These are phyloP conservation scores for Chlorociboria aeruginascens DNA, from an alignment of 495 filamentous ascomycete genomes.

Conservation along the genomic window DNA sequence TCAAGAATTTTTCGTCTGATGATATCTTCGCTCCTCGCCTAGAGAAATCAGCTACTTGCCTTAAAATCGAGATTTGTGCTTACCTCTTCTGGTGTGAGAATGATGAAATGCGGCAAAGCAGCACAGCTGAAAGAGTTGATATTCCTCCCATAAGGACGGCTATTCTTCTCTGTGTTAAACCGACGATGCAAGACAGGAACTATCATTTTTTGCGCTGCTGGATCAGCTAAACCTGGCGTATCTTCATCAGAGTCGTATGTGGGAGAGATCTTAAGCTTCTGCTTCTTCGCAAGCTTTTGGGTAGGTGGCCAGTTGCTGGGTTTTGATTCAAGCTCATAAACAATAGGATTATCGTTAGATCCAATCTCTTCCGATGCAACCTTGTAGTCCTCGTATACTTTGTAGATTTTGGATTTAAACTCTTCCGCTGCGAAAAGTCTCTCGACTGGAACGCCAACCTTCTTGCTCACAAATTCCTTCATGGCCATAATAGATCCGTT, in stretches of 20 bases:
- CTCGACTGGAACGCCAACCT: slow-evolving; percentile 45
- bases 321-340: slow-evolving; percentile 68
- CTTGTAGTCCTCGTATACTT: slow-evolving; percentile 55
- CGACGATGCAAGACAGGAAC: slow-evolving; percentile 68
- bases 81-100: slow-evolving; percentile 34
- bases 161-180: slow-evolving; percentile 5
- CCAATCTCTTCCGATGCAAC: slow-evolving; percentile 59
- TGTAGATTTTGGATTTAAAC: slow-evolving; percentile 72
- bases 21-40: slow-evolving; percentile 32
- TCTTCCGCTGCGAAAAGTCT: slow-evolving; percentile 66
- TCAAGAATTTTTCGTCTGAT: slow-evolving; percentile 39
- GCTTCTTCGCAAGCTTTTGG: slow-evolving; percentile 31
- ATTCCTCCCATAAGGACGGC: slow-evolving; percentile 15
- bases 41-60: background rate
- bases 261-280: slow-evolving; percentile 30
- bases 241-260: slow-evolving; percentile 43
- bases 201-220: slow-evolving; percentile 56
- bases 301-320: slow-evolving; percentile 62
- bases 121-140: slow-evolving; percentile 15
- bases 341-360: slow-evolving; percentile 48
- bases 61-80: background rate
- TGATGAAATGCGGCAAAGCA: slow-evolving; percentile 34
- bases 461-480: slow-evolving; percentile 64
- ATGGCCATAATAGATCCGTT: slow-evolving; percentile 57
- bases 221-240: slow-evolving; percentile 45